Evolutionary conservation across 805 yeast genomes (phyloP).

Genomic region (Starmerella bombi): DNA sequence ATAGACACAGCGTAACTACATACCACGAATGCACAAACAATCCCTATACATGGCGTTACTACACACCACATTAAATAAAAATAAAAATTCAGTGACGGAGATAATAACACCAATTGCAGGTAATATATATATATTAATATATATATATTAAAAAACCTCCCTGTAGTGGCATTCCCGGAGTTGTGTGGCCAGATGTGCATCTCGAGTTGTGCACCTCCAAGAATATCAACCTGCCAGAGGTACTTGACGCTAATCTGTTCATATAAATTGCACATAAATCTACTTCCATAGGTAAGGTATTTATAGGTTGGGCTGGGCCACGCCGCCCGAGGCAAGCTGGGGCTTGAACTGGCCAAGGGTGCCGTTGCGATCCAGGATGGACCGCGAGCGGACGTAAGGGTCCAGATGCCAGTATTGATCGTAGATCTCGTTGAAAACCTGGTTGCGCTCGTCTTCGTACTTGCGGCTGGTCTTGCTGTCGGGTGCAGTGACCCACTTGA

Average conservation of each 20-base stretch:
- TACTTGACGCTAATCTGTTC: background rate
- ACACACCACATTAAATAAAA: too few relatives aligned
- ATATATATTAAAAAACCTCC: too few relatives aligned
- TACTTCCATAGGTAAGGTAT: background rate
- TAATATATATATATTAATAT: too few relatives aligned
- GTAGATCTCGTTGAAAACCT: constrained; percentile 40
- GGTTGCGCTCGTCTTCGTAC: constrained; percentile 39
- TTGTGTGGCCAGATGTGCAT: too few relatives aligned
- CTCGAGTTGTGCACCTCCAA: too few relatives aligned
- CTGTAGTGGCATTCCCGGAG: too few relatives aligned
- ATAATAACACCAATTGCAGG: too few relatives aligned
- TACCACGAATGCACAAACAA: too few relatives aligned
- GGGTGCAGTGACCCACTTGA: constrained; percentile 51
- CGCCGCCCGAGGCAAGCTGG: constrained; percentile 18
- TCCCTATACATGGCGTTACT: too few relatives aligned
- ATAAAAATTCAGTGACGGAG: too few relatives aligned
- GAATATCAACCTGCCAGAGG: too few relatives aligned
- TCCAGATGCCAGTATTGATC: constrained; percentile 58
- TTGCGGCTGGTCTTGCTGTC: constrained; percentile 33
- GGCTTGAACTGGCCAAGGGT: constrained; percentile 32
- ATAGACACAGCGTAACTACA: too few relatives aligned
- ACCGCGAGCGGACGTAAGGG: constrained; percentile 68
- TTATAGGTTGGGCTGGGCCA: constrained; percentile 20
- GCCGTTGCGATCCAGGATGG: constrained; percentile 70
- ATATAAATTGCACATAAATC: background rate